phyloP scores from a whole-genome alignment of 495 filamentous ascomycete species.

The Evernia prunastri region DNA sequence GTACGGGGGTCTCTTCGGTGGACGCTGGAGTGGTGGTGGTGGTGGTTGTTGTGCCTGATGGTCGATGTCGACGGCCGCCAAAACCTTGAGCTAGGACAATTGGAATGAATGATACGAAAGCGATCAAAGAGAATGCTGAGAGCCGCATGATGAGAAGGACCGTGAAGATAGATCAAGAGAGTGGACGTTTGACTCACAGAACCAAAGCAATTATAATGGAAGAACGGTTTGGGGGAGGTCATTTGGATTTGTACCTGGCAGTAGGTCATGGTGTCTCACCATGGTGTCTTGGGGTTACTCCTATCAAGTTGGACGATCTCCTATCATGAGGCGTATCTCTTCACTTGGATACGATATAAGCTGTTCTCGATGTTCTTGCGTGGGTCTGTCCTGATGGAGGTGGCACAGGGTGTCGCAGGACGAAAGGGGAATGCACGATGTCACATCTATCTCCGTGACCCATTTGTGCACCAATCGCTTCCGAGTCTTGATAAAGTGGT shows the following conservation, averaged over 20 bases:
- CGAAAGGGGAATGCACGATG: no score
- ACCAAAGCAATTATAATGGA: neutral
- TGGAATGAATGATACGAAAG: neutral
- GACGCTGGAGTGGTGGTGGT: neutral
- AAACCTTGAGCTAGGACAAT: neutral
- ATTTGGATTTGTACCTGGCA: neutral
- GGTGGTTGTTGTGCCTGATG: neutral
- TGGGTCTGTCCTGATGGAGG: neutral
- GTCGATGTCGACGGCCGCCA: neutral
- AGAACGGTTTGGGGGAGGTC: neutral
- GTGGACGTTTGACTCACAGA: neutral
- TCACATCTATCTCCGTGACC: no score
- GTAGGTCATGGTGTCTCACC: neutral
- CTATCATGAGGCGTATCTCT: no score
- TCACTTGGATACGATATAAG: no score
- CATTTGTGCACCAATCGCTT: no score
- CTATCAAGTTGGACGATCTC: neutral
- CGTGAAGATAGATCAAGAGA: neutral
- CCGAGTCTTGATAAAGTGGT: no score
- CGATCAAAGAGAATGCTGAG: neutral
- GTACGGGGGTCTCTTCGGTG: neutral
- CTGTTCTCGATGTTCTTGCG: no score
- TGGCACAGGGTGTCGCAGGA: neutral
- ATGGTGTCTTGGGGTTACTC: neutral
- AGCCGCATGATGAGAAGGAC: neutral